Evolutionary conservation across 2,329 filamentous ascomycete genomes (phyloP).

Genomic region (Conoideocrella luteorostrata): DNA sequence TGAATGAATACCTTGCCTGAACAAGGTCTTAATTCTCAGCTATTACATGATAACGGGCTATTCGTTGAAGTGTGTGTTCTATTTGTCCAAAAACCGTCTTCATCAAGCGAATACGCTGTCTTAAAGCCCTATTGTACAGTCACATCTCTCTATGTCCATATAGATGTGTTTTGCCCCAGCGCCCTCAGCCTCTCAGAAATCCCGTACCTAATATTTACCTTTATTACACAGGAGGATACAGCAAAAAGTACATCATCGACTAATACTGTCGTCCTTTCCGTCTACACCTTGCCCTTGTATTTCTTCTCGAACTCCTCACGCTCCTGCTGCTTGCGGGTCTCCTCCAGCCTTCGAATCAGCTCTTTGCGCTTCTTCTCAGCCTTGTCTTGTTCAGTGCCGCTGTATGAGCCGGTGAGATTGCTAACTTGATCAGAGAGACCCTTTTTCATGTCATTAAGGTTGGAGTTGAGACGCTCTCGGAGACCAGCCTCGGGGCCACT

Average conservation of each 20-base stretch:
- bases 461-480: slow-evolving; percentile 25
- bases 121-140: slow-evolving; percentile 14
- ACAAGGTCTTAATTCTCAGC: too few species aligned
- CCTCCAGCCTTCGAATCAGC: slow-evolving; percentile 28
- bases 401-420: slow-evolving; percentile 28
- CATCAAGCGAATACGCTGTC: not conserved
- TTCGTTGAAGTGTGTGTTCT: too few species aligned
- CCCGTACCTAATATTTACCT: too few species aligned
- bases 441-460: slow-evolving; percentile 32
- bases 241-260: too few species aligned
- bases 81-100: too few species aligned
- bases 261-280: not conserved
- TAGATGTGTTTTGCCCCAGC: too few species aligned
- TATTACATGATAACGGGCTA: too few species aligned
- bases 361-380: slow-evolving; percentile 29
- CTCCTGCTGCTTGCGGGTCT: slow-evolving; percentile 28
- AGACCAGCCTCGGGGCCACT: slow-evolving; percentile 16
- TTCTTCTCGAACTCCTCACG: slow-evolving; percentile 34
- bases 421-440: slow-evolving; percentile 26
- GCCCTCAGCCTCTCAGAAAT: too few species aligned
- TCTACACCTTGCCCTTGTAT: slow-evolving; percentile 27
- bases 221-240: too few species aligned
- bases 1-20: too few species aligned
- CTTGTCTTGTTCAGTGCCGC: slow-evolving; percentile 25
- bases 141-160: too few species aligned